Percentiles rank a stretch among this genome's conserved stretches.
Conservation (phyloP, 306 rosid genomes). For the Betula pendula region DNA sequence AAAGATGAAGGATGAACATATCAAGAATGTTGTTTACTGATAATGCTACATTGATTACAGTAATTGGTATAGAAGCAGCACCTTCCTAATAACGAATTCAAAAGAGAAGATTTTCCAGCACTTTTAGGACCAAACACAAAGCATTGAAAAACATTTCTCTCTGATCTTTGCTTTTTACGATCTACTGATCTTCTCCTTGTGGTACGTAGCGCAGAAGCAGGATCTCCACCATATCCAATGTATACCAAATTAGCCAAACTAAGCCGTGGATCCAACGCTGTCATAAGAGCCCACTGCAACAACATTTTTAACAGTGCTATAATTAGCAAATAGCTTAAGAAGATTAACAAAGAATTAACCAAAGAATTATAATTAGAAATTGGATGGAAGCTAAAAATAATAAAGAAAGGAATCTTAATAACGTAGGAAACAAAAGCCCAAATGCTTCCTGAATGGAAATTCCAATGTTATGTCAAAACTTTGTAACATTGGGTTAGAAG, state of each 20-base stretch:
- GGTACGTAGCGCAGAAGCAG: slow-evolving; percentile 73
- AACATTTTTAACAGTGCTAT: slow-evolving; percentile 1
- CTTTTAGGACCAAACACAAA: slow-evolving; percentile 86
- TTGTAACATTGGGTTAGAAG: neutral
- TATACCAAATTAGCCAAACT: slow-evolving; percentile 84
- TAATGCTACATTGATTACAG: slow-evolving; percentile 20
- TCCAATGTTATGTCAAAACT: neutral
- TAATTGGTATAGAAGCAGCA: slow-evolving; percentile 39
- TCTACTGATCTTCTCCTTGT: slow-evolving; percentile 72
- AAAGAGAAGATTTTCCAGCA: slow-evolving; percentile 83
- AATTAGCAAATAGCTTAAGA: slow-evolving; percentile 15
- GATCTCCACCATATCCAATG: slow-evolving; percentile 85
- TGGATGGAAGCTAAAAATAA: slow-evolving; percentile 1
- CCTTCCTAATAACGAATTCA: slow-evolving; percentile 82
- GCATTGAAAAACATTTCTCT: slow-evolving; percentile 83
- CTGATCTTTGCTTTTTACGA: slow-evolving; percentile 68
- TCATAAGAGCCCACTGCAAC: slow-evolving; percentile 96
- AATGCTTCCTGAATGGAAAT: neutral
- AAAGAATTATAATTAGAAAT: neutral
- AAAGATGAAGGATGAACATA: slow-evolving; percentile 14
- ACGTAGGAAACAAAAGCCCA: neutral
- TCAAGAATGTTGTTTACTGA: slow-evolving; percentile 23
- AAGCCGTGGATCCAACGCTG: slow-evolving; percentile 65
- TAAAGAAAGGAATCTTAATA: neutral
- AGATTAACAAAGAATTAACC: neutral